Percentiles rank a stretch among this genome's conserved stretches.
These are phyloP conservation scores for Sistotremastrum niveocremeum DNA, from an alignment of 768 basidiomycete genomes.

Conservation along the genomic window DNA sequence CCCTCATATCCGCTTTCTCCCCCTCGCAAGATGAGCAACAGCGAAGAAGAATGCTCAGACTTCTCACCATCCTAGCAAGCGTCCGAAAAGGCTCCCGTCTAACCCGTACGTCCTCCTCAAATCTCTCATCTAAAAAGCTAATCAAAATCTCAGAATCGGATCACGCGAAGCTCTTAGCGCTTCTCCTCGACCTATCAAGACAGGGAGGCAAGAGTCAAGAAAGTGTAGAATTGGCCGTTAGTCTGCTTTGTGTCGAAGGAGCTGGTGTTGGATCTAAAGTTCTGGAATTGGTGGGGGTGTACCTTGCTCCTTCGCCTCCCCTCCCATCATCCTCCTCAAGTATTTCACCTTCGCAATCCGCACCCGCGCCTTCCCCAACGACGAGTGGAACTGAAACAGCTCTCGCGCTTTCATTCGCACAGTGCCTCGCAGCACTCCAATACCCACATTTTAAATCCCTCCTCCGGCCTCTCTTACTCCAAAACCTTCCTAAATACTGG, in stretches of 20 bases:
- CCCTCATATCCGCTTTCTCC: conserved; percentile 23
- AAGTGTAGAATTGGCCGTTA: too few relatives aligned
- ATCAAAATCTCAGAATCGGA: too few relatives aligned
- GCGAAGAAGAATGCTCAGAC: conserved; percentile 35
- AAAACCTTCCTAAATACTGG: not conserved
- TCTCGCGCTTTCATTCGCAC: conserved; percentile 23
- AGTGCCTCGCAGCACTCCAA: conserved; percentile 16
- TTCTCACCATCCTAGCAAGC: conserved; percentile 41
- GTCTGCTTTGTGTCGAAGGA: too few relatives aligned
- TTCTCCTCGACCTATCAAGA: conserved; percentile 3
- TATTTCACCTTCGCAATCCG: too few relatives aligned
- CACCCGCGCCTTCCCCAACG: conserved; percentile 18
- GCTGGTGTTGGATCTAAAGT: too few relatives aligned
- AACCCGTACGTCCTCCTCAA: conserved; percentile 29
- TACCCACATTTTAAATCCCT: conserved; percentile 17
- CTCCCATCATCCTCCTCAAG: too few relatives aligned
- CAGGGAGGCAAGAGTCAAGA: not conserved
- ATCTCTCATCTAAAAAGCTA: not conserved
- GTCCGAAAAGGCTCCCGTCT: conserved; percentile 64
- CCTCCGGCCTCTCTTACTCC: not conserved
- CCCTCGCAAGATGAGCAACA: conserved; percentile 20
- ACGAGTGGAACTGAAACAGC: conserved; percentile 24
- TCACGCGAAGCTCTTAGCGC: not conserved
- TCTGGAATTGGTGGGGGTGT: too few relatives aligned
- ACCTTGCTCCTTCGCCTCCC: too few relatives aligned